Conservation (phyloP, 1,139 yeast genomes). For the Saccharomycopsis hybrid region DNA sequence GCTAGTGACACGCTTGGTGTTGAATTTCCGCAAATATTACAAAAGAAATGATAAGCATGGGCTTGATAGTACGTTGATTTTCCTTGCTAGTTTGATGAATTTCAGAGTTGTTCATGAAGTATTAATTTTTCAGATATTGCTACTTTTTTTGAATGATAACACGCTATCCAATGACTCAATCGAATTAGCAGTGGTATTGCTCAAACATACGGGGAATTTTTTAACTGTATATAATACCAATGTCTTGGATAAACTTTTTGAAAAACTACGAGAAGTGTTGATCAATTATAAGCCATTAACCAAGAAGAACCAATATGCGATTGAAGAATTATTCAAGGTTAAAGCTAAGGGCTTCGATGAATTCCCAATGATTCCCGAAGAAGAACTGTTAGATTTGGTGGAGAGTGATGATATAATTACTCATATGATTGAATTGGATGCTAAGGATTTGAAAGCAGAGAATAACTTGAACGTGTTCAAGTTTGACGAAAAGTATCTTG, state of each 20-base stretch:
- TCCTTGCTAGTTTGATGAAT: conserved; percentile 60
- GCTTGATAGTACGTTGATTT: conserved; percentile 39
- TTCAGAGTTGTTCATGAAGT: conserved; percentile 62
- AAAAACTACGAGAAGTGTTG: conserved; percentile 51
- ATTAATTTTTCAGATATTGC: conserved; percentile 55
- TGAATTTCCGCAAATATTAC: conserved; percentile 55
- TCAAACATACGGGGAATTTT: conserved; percentile 40
- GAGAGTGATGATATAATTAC: conserved; percentile 58
- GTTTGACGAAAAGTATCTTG: conserved; percentile 47
- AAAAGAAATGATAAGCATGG: conserved; percentile 39
- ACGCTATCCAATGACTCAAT: conserved; percentile 48
- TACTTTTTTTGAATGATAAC: conserved; percentile 42
- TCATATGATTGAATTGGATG: conserved; percentile 55
- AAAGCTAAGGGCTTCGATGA: conserved; percentile 44
- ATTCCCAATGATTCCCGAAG: conserved; percentile 28
- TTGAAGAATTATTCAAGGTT: conserved; percentile 47
- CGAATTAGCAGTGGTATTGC: conserved; percentile 39
- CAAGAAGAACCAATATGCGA: conserved; percentile 39
- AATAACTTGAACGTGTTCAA: conserved; percentile 46
- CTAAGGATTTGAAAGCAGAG: conserved; percentile 37
- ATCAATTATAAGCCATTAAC: conserved; percentile 27
- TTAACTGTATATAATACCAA: conserved; percentile 37
- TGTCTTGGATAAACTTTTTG: conserved; percentile 50
- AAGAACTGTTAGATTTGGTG: conserved; percentile 47
- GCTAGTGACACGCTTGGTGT: conserved; percentile 45